Conservation (phyloP, 2,329 filamentous ascomycete species). For the Fusarium subtropicale region DNA sequence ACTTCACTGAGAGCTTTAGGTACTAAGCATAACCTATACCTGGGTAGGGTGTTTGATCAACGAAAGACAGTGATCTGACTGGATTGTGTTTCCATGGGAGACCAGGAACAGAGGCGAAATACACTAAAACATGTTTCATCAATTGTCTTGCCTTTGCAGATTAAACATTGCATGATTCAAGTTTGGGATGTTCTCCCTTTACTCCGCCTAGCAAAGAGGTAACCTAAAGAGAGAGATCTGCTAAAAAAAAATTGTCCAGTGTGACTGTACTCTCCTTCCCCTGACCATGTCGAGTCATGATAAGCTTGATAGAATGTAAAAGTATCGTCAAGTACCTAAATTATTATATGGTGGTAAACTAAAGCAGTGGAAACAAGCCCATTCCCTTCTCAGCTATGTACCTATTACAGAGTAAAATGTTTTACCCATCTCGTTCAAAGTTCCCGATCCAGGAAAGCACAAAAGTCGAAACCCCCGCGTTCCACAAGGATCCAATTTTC, state of each 20-base stretch:
- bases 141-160: conserved; percentile 21
- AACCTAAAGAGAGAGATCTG: not conserved
- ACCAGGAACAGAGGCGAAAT: conserved; percentile 10
- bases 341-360: not conserved
- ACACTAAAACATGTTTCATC: conserved; percentile 28
- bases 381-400: conserved; percentile 1
- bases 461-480: conserved; percentile 22
- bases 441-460: conserved; percentile 25
- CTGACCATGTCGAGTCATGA: conserved; percentile 17
- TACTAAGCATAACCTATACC: conserved; percentile 1
- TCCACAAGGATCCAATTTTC: conserved; percentile 36
- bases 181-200: conserved; percentile 23
- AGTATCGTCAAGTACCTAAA: conserved; percentile 17
- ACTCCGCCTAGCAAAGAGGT: not conserved
- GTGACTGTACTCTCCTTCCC: not conserved
- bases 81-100: conserved; percentile 33
- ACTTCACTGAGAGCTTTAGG: not conserved
- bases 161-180: conserved; percentile 11
- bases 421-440: conserved; percentile 28
- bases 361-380: not conserved
- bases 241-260: not conserved
- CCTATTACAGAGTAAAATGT: conserved; percentile 3
- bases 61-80: not conserved
- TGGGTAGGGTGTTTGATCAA: not conserved
- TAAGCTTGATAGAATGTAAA: not conserved